Conservation (phyloP, 345 rosid genomes). For the Hibiscus tridactylites region DNA sequence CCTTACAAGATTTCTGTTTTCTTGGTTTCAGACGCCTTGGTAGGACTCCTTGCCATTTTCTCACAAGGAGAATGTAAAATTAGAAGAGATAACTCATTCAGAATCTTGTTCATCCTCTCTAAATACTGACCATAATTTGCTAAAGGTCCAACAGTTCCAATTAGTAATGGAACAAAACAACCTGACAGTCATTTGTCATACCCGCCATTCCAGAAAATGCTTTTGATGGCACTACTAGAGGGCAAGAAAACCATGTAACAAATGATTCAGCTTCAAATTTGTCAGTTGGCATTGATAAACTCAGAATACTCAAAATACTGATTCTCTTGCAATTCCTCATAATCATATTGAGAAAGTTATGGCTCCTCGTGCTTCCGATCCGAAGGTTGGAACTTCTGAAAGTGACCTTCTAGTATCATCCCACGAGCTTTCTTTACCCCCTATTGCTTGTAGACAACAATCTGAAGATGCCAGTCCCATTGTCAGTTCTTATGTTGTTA, state of each 20-base stretch:
- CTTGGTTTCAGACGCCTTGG: conserved; percentile 20
- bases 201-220: not conserved
- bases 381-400: not conserved
- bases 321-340: conserved; percentile 6
- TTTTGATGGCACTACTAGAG: not conserved
- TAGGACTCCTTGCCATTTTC: conserved; percentile 10
- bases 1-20: not conserved
- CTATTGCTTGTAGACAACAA: conserved; percentile 8
- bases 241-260: conserved; percentile 9
- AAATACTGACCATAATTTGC: not conserved
- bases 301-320: conserved; percentile 18
- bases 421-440: conserved; percentile 4
- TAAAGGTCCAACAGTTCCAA: not conserved
- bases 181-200: conserved; percentile 4
- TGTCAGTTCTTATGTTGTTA: not conserved
- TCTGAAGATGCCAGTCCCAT: conserved; percentile 12
- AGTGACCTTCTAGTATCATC: conserved; percentile 1
- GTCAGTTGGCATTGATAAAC: conserved; percentile 7
- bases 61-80: conserved; percentile 19
- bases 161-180: conserved; percentile 9
- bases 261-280: conserved; percentile 15
- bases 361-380: conserved; percentile 11
- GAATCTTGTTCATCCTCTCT: conserved; percentile 10
- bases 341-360: conserved; percentile 10
- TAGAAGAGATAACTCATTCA: conserved; percentile 2